Conservation (phyloP, 1,284 basidiomycete genomes). For the Tilletia indica region DNA sequence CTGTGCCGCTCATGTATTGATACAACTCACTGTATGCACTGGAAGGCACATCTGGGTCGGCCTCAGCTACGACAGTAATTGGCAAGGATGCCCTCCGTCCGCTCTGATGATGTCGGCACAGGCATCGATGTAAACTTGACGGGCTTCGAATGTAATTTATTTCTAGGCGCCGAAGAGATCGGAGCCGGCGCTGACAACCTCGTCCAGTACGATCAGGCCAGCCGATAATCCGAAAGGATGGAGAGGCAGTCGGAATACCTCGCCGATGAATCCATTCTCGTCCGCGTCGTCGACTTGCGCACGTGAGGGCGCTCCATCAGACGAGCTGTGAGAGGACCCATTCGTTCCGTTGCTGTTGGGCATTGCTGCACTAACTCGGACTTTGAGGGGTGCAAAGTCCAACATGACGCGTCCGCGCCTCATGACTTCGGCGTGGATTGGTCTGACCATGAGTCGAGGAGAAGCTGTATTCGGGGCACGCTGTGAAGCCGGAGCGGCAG, state of each 20-base stretch:
- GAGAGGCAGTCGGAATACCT: conserved; percentile 3
- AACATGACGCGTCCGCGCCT: conserved; percentile 7
- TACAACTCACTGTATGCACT: neutral
- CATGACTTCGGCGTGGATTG: conserved; percentile 1
- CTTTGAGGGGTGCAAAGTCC: conserved; percentile 4
- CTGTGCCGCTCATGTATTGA: neutral
- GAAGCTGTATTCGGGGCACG: neutral
- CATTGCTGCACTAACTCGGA: neutral
- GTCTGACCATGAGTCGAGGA: conserved; percentile 1
- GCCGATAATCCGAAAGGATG: conserved; percentile 7
- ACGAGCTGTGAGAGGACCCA: neutral
- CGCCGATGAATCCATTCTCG: conserved; percentile 11
- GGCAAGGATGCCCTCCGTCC: too few relatives aligned
- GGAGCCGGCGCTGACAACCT: neutral
- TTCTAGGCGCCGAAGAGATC: neutral
- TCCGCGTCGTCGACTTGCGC: conserved; percentile 2
- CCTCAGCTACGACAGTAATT: too few relatives aligned
- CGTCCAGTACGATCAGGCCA: neutral
- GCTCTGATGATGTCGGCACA: too few relatives aligned
- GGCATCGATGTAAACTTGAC: too few relatives aligned
- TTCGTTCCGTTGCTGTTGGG: too few relatives aligned
- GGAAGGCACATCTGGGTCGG: too few relatives aligned
- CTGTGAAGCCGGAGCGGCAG: neutral
- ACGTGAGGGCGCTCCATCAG: neutral
- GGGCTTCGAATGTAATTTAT: too few relatives aligned